Base-by-base conservation (phyloP, 2,329 filamentous ascomycete genomes). In the Mycosphaerella arachidis region DNA sequence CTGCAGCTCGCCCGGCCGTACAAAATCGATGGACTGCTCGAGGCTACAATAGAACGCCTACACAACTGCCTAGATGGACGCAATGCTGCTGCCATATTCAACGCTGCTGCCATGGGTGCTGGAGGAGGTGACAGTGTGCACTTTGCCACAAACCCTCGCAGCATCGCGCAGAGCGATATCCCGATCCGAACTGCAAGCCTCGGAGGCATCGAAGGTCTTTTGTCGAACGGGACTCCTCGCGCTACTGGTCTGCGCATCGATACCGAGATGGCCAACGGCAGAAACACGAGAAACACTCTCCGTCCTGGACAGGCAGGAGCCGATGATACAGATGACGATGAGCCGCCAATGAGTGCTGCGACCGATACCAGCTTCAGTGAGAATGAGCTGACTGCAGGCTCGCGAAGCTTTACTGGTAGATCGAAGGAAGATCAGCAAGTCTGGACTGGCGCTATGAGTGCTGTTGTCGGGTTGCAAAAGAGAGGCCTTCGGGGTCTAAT, bases 61-160 rank as follows among this genome's bases (percentile, higher is more conserved):
- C 94, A 99, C 70, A 84, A 90, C 31, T 84, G 95, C 0, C 84
- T 99, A 4, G 94, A 99, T 73, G 94, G 91, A 52, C 85, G 93
- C 51, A 99, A 97, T 67, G 93, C 94, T 0, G 94, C 94, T 0
- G 94, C 94, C 6, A 92, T 99, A 0, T 99, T 99, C 80, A 99
- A 99, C 66, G 94, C 94, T 0, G 94, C 93, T 0, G 94, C 94
- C 56, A 97, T 97, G 94, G 94, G 92, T 0, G 94, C 94, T 1
- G 94, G 94, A 10, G 92, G 94, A 29, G 94, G 94, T 0, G 86
- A 92, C 52, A 90, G 90, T 52, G 90, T 93, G 30, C 87, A 89
- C 56, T 90, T 85, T 69, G 69, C 77, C 82, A 40, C 66, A 3
- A 63, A 59, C 27, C 46, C 51, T 45, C 56, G 61, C 24, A 62